Base-by-base conservation (phyloP, 805 yeast genomes). In the Ogataea neopini region DNA sequence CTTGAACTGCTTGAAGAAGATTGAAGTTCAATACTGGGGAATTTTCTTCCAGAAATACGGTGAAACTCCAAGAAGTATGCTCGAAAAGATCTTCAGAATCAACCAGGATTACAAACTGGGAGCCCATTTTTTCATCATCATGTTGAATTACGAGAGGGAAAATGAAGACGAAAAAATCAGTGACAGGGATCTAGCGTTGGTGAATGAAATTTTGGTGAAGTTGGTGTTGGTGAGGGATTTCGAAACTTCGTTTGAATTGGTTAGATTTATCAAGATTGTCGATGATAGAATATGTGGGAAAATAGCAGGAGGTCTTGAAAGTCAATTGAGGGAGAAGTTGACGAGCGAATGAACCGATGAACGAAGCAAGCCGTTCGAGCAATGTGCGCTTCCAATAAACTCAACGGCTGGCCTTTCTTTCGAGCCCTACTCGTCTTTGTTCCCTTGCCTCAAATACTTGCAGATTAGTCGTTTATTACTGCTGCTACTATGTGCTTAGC, bases 221-320 rank as follows among this genome's bases (percentile, higher is more conserved):
- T 64, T 79, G 43, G 62, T 67, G 14, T 66, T 66, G 30, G 57
- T 60, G 6, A 66, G 68, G n/a, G 67, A 70, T 46, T 79, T 77
- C 71, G 81, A 76, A 38, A 75, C 80, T 58, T 74, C 81, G 35
- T 78, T 77, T 59, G 83, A 79, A 52, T 62, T 79, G 47, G 69
- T 81, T 44, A 66, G 84, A 41, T 79, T 77, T 53, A 71, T 79
- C 45, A 79, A 79, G 55, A 58, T 79, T 14, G 66, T 79, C 29
- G 81, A 68, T 43, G 68, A 63, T 28, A 54, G 59, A 19, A 48
- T 59, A 15, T 63, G 66, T 43, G 54, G 73, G 47, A 74, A 73
- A 2, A 61, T 73, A 26, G 69, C 75, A 6, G 64, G 48, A 14
- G 57, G 51, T 28, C 38, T 67, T 47, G 61, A 56, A 40, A 28